phyloP scores from a whole-genome alignment of 164 flowering plant genomes.

The Dillenia suffruticosa region DNA sequence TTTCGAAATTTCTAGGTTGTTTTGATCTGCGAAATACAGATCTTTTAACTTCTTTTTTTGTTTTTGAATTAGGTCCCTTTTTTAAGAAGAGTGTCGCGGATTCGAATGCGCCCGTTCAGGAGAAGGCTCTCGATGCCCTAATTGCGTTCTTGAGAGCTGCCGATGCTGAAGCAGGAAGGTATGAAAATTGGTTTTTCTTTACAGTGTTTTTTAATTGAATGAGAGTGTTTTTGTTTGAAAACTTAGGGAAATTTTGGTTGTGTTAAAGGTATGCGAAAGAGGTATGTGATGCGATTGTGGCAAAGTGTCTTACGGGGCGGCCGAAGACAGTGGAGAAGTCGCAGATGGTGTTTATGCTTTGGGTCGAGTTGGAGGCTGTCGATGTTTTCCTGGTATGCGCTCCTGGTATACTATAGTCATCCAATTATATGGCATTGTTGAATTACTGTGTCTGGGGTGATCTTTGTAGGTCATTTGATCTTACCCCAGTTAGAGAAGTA shows the following conservation, averaged over 20 bases:
- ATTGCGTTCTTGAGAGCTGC: conserved; percentile 80
- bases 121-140: conserved; percentile 93
- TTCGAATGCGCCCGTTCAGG: conserved; percentile 97
- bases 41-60: background rate
- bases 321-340: conserved; percentile 99
- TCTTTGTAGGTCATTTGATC: background rate
- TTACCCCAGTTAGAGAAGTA: background rate
- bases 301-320: conserved; percentile 89
- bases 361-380: conserved; percentile 94
- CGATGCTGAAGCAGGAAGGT: conserved; percentile 95
- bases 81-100: conserved; percentile 89
- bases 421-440: no score
- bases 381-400: conserved; percentile 77
- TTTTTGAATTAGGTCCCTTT: conserved; percentile 39
- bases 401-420: background rate
- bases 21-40: conserved; percentile 10
- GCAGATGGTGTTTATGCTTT: conserved; percentile 74
- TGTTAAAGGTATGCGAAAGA: conserved; percentile 71
- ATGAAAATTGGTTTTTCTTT: background rate
- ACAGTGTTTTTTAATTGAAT: background rate
- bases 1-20: conserved; percentile 6
- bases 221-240: background rate
- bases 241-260: background rate
- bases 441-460: background rate
- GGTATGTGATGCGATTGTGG: conserved; percentile 84